Evolutionary conservation across 345 rosid species (phyloP).

Genomic region (Gossypium longicalyx): DNA sequence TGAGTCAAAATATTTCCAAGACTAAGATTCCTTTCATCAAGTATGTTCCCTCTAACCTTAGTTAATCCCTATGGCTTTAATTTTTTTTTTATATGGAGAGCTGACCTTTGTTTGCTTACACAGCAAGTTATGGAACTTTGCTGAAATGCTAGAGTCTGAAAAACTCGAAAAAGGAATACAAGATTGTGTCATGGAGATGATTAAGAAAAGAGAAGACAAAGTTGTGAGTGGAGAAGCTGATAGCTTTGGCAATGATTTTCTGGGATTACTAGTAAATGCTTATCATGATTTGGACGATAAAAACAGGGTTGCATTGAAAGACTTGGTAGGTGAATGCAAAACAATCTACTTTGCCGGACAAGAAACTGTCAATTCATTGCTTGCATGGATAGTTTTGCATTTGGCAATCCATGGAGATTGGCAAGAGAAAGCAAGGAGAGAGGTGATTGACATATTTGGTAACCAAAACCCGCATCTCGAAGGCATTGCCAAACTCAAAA

Average conservation of each 20-base stretch:
- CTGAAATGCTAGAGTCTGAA: background rate
- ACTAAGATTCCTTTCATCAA: background rate
- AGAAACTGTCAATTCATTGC: conserved; percentile 29
- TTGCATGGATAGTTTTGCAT: conserved; percentile 37
- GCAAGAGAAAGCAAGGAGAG: conserved; percentile 41
- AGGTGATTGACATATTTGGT: conserved; percentile 19
- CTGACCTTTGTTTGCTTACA: background rate
- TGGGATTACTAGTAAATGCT: conserved; percentile 27
- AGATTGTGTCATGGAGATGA: conserved; percentile 17
- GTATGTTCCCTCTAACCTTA: background rate
- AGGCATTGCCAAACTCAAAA: conserved; percentile 31
- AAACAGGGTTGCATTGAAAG: conserved; percentile 26
- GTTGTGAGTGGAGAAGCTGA: background rate
- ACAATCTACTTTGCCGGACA: conserved; percentile 38
- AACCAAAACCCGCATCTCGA: conserved; percentile 29
- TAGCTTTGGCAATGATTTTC: conserved; percentile 25
- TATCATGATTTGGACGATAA: conserved; percentile 22
- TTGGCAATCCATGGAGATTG: conserved; percentile 38
- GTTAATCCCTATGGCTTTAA: background rate
- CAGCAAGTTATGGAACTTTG: background rate
- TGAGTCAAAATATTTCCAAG: background rate
- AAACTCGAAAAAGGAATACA: background rate
- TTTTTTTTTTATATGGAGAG: background rate
- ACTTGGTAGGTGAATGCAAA: conserved; percentile 39
- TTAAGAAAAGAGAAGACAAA: conserved; percentile 29